A percentile compares a stretch with the other conserved stretches of the same genome.
Conservation (phyloP, 345 rosid species). For the Clarkia xantiana region DNA sequence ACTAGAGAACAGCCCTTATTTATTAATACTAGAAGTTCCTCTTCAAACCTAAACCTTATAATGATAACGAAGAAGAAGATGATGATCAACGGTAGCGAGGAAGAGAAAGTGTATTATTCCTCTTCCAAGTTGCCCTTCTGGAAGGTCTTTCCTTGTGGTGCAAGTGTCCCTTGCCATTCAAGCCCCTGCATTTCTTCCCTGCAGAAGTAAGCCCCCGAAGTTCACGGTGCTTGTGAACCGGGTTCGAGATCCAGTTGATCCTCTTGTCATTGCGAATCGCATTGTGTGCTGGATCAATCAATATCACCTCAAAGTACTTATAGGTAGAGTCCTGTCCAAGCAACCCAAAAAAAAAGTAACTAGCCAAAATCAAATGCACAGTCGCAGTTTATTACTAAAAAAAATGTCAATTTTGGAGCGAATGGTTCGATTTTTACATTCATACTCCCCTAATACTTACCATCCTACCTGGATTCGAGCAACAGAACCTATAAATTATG, state of each 20-base stretch:
- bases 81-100: constrained; percentile 64
- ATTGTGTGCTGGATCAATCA: constrained; percentile 76
- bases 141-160: constrained; percentile 91
- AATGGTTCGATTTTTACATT: no score
- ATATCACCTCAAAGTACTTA: constrained; percentile 81
- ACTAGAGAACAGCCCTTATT: no score
- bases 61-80: no score
- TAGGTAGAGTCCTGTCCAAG: constrained; percentile 71
- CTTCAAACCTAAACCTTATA: no score
- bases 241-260: constrained; percentile 87
- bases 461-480: no score
- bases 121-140: constrained; percentile 96
- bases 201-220: constrained; percentile 93
- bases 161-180: constrained; percentile 75
- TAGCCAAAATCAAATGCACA: no score
- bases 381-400: neutral
- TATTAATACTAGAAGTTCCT: no score
- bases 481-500: no score
- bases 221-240: constrained; percentile 95
- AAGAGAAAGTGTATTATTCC: constrained; percentile 72
- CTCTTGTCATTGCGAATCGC: constrained; percentile 81
- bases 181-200: constrained; percentile 89
- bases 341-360: no score
- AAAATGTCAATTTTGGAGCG: no score
- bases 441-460: no score